Percentiles rank a stretch among this genome's conserved stretches.
Evolutionary conservation across 495 filamentous ascomycete genomes (phyloP).

Genomic region (Lasiosphaeriaceae sp.): DNA sequence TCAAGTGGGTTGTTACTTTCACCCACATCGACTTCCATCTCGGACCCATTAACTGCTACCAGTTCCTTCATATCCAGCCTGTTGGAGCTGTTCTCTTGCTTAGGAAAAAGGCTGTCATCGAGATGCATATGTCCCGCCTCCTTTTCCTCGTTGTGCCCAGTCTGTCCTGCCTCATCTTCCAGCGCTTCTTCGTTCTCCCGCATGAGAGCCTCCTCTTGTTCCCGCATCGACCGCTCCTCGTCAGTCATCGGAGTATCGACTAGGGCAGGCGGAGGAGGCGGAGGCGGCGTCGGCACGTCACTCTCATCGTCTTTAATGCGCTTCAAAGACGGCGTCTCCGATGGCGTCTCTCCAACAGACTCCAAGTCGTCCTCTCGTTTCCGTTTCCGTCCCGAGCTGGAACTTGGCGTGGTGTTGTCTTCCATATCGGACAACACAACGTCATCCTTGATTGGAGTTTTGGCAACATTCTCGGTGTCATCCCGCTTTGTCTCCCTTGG

Average conservation of each 20-base stretch:
- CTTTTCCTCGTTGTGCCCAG: conserved; percentile 16
- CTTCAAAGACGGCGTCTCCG: conserved; percentile 46
- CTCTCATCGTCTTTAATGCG: conserved; percentile 47
- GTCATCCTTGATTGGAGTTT: conserved; percentile 28
- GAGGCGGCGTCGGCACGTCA: conserved; percentile 37
- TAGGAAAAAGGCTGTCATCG: not conserved
- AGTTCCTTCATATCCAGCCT: not conserved
- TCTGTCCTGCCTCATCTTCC: conserved; percentile 37
- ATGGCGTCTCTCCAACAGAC: conserved; percentile 31
- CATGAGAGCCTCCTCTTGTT: conserved; percentile 37
- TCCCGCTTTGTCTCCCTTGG: conserved; percentile 11
- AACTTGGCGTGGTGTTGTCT: conserved; percentile 39
- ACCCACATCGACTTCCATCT: conserved; percentile 11
- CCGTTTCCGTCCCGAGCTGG: conserved; percentile 51
- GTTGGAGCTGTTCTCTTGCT: not conserved
- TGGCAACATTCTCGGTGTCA: conserved; percentile 11
- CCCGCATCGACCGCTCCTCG: conserved; percentile 37
- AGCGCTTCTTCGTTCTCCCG: conserved; percentile 41
- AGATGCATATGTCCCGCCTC: conserved; percentile 2
- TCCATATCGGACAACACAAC: conserved; percentile 29
- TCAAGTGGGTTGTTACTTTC: conserved; percentile 1
- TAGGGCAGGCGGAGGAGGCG: conserved; percentile 42
- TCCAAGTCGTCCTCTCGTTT: conserved; percentile 47
- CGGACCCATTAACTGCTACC: not conserved
- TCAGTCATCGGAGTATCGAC: conserved; percentile 29